Evolutionary conservation across 176 grass and related monocot species (phyloP), one percentile per base, ranked within the genome.

Genomic region (Paspalum notatum): DNA sequence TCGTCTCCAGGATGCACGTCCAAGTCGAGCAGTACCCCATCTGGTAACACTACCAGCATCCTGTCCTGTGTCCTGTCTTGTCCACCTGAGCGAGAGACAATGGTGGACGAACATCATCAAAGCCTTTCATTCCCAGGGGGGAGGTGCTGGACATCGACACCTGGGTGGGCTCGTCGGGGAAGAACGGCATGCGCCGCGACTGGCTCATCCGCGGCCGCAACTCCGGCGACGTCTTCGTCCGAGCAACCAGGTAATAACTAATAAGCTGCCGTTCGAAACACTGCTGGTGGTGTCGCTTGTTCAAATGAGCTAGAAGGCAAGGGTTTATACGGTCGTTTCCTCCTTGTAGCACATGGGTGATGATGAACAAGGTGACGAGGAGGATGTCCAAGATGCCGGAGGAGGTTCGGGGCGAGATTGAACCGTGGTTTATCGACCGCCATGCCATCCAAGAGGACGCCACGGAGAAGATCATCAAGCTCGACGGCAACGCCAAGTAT

Each of bases 1-100:
- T 93, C 12, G 91, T 93, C 47, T 90, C 91, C 12, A 82, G 91
- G 80, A 93, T 93, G 91, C 91, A 90, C 26, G 71, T 93, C 62
- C 69, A 90, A 25, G 77, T 93, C n/a, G 84, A 85, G 0, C 69
- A 90, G 61, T 93, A 90, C 49, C 91, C 91, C 3, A 87, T 93
- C 74, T 93, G 87, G 90, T 89, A 77, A 85, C 8, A 32, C 6
- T n/a, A 46, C 6, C 8, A 13, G 3, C 6, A 32, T 32, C 9
- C 45, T 13, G n/a, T 8, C 20, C n/a, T 54, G 17, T 32, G 32
- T n/a, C n/a, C 32, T 32, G 32, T 32, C 6, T 54, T 54, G 17
- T 54, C 17, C 5, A n/a, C 51, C 17, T 32, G 32, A 32, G 1
- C 3, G 32, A 32, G 32, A 6, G 51, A 7, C 50, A 52, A 52